Percentiles rank a stretch among this genome's conserved stretches.
phyloP scores from a whole-genome alignment of 257 asterid species.

The Salvia miltiorrhiza region DNA sequence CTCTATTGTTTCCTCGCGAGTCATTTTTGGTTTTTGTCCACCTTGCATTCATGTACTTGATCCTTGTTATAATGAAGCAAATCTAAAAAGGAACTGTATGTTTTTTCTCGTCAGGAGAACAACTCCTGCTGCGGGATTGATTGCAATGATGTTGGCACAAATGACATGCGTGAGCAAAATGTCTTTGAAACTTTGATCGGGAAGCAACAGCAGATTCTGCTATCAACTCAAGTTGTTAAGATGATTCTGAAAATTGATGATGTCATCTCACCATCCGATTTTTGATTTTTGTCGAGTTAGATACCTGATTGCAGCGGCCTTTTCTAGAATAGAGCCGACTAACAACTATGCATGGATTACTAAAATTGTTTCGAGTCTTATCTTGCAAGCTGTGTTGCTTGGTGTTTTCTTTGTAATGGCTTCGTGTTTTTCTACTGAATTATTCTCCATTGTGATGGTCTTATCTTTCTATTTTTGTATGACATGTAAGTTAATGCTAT shows the following conservation, averaged over 20 bases:
- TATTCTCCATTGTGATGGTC: neutral
- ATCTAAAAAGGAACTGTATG: neutral
- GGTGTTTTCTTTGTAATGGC: neutral
- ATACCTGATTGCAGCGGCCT: conserved; percentile 3
- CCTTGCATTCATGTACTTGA: neutral
- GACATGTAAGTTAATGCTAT: neutral
- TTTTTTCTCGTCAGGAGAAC: conserved; percentile 50
- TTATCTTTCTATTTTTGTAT: neutral
- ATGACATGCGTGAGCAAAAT: conserved; percentile 85
- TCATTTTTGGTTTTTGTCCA: neutral
- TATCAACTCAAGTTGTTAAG: conserved; percentile 83
- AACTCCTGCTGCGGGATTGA: conserved; percentile 70
- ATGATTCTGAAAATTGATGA: conserved; percentile 87
- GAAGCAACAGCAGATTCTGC: conserved; percentile 82
- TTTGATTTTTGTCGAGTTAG: conserved; percentile 33
- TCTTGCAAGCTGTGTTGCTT: neutral
- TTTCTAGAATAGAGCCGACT: conserved; percentile 10
- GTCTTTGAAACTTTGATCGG: conserved; percentile 85
- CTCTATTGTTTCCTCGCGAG: neutral
- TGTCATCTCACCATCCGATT: conserved; percentile 73
- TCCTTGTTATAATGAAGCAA: neutral
- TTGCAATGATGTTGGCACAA: conserved; percentile 87
- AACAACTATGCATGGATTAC: neutral
- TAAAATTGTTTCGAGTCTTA: neutral
- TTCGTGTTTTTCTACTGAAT: neutral